Base-by-base conservation (phyloP, 2,329 filamentous ascomycete species). In the Aspergillus oerlinghausenensis region DNA sequence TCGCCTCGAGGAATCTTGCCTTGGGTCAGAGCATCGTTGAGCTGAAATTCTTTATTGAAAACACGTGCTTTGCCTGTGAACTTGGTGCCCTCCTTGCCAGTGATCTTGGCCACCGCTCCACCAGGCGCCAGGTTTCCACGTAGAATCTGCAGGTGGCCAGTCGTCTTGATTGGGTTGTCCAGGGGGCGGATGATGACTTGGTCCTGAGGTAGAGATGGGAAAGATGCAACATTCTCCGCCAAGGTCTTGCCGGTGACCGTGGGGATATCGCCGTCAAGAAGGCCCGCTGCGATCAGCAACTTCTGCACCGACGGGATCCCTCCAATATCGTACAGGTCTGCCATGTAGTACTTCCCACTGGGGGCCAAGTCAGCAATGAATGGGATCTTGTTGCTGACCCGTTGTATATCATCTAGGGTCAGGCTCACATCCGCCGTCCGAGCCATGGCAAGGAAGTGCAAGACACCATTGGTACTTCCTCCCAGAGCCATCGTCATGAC, bases 21-120 rank as follows among this genome's bases (percentile, higher is more conserved):
- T 21, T 78, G 78, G 25, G 85, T 87, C 11, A 97, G 80, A 0
- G 92, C 92, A 0, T 80, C 76, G 71, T 95, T 86, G 48, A 97
- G 85, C 64, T 87, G 82, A 64, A 86, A 81, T 74, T 97, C 93
- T 68, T 94, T 93, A 75, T 97, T 80, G 73, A 94, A 97, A 49
- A 95, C 90, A 21, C 86, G 82, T 0, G 91, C 93, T 62, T 85
- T 85, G 50, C 93, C 93, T 0, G 82, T 87, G 74, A 97, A 97
- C 11, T 77, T 79, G 6, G 92, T 82, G 2, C 93, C 93, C 73
- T 97, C 93, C 73, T 97, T 97, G 38, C 93, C 93, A 0, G 93
- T 97, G 73, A 97, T 97, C 75, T 97, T 97, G 58, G 92, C 92
- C 1, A 97, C 92, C 1, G 92, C 89, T 35, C 93, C 93, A 10